Percentiles rank a stretch among this genome's conserved stretches.
phyloP scores from a whole-genome alignment of 306 rosid species.

The Corylus avellana region DNA sequence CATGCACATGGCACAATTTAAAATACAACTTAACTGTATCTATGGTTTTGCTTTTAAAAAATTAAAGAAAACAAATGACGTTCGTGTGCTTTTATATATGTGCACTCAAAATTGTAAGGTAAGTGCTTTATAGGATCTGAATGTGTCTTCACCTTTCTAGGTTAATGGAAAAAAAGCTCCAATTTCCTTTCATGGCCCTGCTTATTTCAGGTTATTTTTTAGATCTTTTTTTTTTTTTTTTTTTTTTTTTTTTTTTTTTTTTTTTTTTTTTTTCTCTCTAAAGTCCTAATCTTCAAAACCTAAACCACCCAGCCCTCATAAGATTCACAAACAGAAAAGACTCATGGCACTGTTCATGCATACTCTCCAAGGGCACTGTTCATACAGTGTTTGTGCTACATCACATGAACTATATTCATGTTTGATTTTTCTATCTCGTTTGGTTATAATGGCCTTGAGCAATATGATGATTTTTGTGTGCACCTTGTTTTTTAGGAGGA shows the following conservation, averaged over 20 bases:
- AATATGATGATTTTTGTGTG: constrained; percentile 21
- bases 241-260: background rate
- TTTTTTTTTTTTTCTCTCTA: background rate
- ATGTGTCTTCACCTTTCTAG: constrained; percentile 41
- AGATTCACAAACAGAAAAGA: too few species aligned
- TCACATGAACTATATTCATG: constrained; percentile 5
- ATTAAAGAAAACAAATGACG: background rate
- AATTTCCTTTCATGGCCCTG: constrained; percentile 88
- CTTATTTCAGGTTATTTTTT: constrained; percentile 76
- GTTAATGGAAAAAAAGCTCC: constrained; percentile 70
- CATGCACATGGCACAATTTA: constrained; percentile 14
- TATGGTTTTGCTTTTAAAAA: constrained; percentile 19
- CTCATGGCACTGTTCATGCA: too few species aligned
- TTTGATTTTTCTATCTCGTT: constrained; percentile 3
- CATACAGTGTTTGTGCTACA: too few species aligned
- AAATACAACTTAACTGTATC: constrained; percentile 20
- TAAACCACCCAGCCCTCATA: too few species aligned
- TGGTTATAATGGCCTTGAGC: constrained; percentile 20
- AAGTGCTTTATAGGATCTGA: constrained; percentile 25
- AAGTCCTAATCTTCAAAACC: too few species aligned
- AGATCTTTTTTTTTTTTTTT: background rate
- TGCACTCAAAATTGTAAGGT: constrained; percentile 11
- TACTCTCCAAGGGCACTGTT: too few species aligned
- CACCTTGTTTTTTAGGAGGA: constrained; percentile 55
- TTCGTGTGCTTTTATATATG: background rate